phyloP scores from a whole-genome alignment of 1,284 basidiomycete species.

The Heterobasidion annosum region DNA sequence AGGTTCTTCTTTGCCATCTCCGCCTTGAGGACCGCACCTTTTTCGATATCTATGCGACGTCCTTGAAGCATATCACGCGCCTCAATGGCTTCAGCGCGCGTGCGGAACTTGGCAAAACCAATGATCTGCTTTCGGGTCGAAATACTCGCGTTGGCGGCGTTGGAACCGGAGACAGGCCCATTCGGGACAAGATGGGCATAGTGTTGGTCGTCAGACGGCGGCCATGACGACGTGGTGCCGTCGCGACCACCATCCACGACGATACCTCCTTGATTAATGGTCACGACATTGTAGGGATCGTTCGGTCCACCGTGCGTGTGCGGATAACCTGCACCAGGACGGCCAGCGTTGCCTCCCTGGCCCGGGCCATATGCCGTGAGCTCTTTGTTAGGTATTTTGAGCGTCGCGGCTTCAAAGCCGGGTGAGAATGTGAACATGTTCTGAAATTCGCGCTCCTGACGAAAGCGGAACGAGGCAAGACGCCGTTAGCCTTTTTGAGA shows the following conservation, averaged over 20 bases:
- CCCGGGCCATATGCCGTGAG: constrained; percentile 54
- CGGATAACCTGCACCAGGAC: constrained; percentile 15
- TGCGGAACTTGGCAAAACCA: constrained; percentile 94
- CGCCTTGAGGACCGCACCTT: constrained; percentile 90
- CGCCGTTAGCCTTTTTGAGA: constrained; percentile 11
- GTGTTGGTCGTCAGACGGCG: constrained; percentile 27
- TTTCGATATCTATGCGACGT: constrained; percentile 88
- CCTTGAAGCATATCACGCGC: constrained; percentile 90
- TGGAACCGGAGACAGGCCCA: constrained; percentile 7
- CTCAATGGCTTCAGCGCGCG: constrained; percentile 79
- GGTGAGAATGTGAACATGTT: constrained; percentile 98
- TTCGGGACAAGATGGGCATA: constrained; percentile 23
- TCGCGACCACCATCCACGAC: constrained; percentile 65
- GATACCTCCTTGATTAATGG: constrained; percentile 69
- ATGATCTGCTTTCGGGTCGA: constrained; percentile 92
- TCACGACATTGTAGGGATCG: constrained; percentile 74
- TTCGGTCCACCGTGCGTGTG: constrained; percentile 38
- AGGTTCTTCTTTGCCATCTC: constrained; percentile 99
- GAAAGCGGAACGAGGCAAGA: constrained; percentile 12
- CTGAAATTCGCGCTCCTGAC: constrained; percentile 93
- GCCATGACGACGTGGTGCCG: constrained; percentile 62
- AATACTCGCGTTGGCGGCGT: constrained; percentile 8
- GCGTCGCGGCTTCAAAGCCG: constrained; percentile 95
- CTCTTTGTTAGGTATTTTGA: constrained; percentile 93
- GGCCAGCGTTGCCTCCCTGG: constrained; percentile 10